Evolutionary conservation across 192 early-diverging fungal species (phyloP).

Genomic region (Rhizophagus prolifer): DNA sequence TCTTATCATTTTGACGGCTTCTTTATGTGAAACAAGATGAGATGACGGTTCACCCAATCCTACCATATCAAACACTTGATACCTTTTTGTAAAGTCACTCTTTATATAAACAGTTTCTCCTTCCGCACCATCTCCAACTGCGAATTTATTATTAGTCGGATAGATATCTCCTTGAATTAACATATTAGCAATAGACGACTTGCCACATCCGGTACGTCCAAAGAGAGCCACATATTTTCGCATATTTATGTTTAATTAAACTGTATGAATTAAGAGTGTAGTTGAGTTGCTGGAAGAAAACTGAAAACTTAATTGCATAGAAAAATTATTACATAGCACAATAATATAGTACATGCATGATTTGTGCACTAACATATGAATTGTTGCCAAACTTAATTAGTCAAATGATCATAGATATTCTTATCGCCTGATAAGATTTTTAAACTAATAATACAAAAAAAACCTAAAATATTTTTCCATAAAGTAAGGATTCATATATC

Average conservation of each 20-base stretch:
- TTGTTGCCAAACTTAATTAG: too few species aligned
- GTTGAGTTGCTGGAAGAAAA: too few species aligned
- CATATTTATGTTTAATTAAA: too few species aligned
- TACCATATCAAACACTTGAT: constrained; percentile 27
- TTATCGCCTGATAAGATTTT: too few species aligned
- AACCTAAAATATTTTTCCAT: too few species aligned
- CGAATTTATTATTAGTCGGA: neutral
- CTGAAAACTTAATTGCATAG: too few species aligned
- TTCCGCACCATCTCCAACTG: neutral
- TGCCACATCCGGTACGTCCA: constrained; percentile 27
- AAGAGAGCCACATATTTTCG: neutral
- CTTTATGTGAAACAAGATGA: neutral
- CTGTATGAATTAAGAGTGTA: neutral
- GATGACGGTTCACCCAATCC: constrained; percentile 23
- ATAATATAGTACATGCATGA: too few species aligned
- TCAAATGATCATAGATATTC: too few species aligned
- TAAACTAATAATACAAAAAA: too few species aligned
- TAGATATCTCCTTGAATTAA: constrained; percentile 26
- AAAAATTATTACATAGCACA: too few species aligned
- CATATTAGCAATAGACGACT: constrained; percentile 31
- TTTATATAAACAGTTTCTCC: constrained; percentile 11
- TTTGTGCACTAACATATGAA: too few species aligned
- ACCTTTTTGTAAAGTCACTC: constrained; percentile 10
- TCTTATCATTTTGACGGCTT: neutral
- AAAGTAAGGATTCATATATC: too few species aligned